Percentiles rank a stretch among this genome's conserved stretches.
Conservation (phyloP, 2,329 filamentous ascomycete species). For the Nigrograna mackinnonii region DNA sequence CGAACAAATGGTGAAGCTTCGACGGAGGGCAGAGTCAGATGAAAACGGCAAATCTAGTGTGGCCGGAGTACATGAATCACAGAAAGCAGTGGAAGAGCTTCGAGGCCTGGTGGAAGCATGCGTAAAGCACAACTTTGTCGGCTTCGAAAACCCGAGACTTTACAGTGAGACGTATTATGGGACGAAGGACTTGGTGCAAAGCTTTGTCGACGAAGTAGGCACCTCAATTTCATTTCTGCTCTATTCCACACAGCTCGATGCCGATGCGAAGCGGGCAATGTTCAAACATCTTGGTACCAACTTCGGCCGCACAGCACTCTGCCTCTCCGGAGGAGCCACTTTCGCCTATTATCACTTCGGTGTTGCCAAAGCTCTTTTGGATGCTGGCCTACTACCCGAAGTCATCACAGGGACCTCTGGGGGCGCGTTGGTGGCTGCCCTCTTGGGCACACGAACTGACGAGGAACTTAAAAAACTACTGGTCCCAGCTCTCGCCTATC, state of each 20-base stretch:
- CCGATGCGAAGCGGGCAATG: constrained; percentile 75
- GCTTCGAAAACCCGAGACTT: constrained; percentile 89
- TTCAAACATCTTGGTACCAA: constrained; percentile 92
- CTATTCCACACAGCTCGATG: constrained; percentile 66
- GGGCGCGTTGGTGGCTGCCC: constrained; percentile 83
- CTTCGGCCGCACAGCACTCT: constrained; percentile 89
- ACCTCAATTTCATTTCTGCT: constrained; percentile 69
- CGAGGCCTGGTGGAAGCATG: constrained; percentile 81
- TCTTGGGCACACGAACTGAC: constrained; percentile 88
- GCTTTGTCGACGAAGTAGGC: constrained; percentile 85
- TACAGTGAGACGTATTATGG: constrained; percentile 98
- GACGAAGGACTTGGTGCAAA: constrained; percentile 92
- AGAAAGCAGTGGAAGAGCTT: constrained; percentile 71
- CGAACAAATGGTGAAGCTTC: constrained; percentile 70
- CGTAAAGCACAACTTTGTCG: constrained; percentile 97
- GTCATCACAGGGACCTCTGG: constrained; percentile 97
- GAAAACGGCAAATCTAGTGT: constrained; percentile 47
- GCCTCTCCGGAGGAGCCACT: constrained; percentile 87
- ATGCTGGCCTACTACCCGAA: constrained; percentile 82
- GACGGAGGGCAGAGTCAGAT: constrained; percentile 58
- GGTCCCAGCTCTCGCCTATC: constrained; percentile 81
- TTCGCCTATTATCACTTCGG: constrained; percentile 98
- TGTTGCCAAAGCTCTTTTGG: constrained; percentile 84
- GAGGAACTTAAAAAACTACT: constrained; percentile 85
- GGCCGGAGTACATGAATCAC: constrained; percentile 28